Conservation (phyloP, 73 alveolate genomes). For the Paramecium octaurelia region DNA sequence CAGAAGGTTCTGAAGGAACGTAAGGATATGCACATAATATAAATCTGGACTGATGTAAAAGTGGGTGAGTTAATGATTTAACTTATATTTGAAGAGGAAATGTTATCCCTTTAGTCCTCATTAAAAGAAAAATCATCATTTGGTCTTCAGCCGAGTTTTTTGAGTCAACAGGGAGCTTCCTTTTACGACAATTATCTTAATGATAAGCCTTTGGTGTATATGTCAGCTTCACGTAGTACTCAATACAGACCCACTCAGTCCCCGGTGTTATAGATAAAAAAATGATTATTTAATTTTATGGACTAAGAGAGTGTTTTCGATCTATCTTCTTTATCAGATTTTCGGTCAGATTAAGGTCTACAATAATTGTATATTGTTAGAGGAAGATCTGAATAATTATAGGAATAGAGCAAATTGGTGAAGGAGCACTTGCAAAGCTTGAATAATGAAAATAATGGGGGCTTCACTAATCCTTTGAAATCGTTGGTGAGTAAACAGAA, state of each 20-base stretch:
- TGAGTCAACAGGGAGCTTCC: not conserved
- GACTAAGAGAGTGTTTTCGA: not conserved
- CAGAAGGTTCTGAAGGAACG: not conserved
- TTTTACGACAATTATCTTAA: not conserved
- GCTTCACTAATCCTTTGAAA: constrained; percentile 54
- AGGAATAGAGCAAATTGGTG: not conserved
- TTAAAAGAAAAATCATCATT: constrained; percentile 2
- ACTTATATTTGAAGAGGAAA: not conserved
- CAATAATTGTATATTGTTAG: not conserved
- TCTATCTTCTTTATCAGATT: not conserved
- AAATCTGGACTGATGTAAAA: not conserved
- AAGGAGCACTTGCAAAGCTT: not conserved
- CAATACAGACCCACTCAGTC: not conserved
- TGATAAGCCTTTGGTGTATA: not conserved
- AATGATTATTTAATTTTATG: not conserved
- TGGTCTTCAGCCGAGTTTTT: not conserved
- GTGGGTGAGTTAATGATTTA: not conserved
- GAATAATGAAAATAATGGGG: not conserved
- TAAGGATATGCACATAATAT: constrained; percentile 6
- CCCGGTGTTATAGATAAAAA: not conserved
- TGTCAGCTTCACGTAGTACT: not conserved
- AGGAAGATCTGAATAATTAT: constrained; percentile 24
- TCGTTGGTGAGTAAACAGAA: constrained; percentile 75
- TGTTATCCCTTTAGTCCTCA: not conserved
- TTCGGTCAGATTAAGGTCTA: not conserved